Base-by-base conservation (phyloP, 345 rosid species). In the Rhizophora mangle region DNA sequence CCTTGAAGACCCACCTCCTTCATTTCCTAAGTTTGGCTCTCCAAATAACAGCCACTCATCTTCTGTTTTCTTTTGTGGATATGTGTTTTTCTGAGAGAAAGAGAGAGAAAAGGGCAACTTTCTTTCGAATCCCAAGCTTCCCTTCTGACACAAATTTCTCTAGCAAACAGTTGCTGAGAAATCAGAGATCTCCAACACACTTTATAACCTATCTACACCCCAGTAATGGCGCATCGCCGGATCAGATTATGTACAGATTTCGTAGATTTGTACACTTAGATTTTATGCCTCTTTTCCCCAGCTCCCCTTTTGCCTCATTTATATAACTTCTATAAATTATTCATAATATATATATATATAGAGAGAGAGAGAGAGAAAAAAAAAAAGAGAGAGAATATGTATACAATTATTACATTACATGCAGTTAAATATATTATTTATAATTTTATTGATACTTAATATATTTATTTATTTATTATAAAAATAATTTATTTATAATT, bases 161-260 rank as follows among this genome's bases (percentile, higher is more conserved):
- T 22, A 10, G 60, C 24, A 13, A 52, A 22, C 16, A 36, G 51
- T 47, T 71, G 67, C 68, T 74, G 65, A 80, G 78, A 60, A 82
- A 83, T 69, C 79, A 61, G 75, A 82, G 88, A 86, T 85, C 91
- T 84, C 71, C 68, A 71, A 8, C 49, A 69, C 78, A 63, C 72
- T 74, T 82, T 87, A 75, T 76, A 80, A 79, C 77, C 74, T 78
- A 78, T 79, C 72, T 82, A 52, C 70, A 29, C 71, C 66, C 72
- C 51, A 82, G 81, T 82, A 82, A 89, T 84, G 79, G 83, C 89
- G 98, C 96, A 77, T 87, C 85, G 95, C 96, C 91, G 98, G 90
- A 87, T 88, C 88, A 80, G 93, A 94, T 88, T 89, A 76, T 82
- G 80, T 76, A 60, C 80, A 82, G 93, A 90, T 88, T 89, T 82